Base-by-base conservation (phyloP, 225 moss, liverwort and hornwort genomes). In the Sphagnum contortum region DNA sequence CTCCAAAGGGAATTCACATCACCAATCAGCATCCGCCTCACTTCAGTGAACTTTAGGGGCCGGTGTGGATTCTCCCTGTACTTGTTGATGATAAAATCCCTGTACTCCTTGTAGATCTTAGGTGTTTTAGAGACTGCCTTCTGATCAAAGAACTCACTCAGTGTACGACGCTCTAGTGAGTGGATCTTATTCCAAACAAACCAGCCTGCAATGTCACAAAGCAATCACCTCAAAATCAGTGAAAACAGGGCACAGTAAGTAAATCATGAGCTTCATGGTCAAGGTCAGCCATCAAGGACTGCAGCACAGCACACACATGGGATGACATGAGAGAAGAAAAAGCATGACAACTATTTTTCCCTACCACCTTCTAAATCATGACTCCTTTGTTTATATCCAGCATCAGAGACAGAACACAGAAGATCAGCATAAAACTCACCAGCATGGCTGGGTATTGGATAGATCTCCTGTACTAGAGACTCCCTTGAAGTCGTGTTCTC, bases 1-100 rank as follows among this genome's bases (percentile, higher is more conserved):
- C 95, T 86, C 48, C 92, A 74, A 64, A 92, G 64, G 11, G 92
- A 84, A 80, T 90, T 92, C 48, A 90, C 90, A 65, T 95, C 95
- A 57, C 95, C 95, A 68, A 78, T 87, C 64, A 95, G 86, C 89
- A 95, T 88, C 50, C 89, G 84, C 62, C 91, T 80, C 64, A 95
- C 85, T 81, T 95, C 95, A 59, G 76, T 88, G 57, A 92, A 86
- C 50, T 92, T 90, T 62, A 92, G 64, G 45, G 73, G 69, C 12
- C 82, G 88, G 64, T 85, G 86, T 65, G 76, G 75, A 55, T 90
- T 95, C 75, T 95, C 95, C 71, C 95, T 73, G 73, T 91, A 95
- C 76, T 95, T 95, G 70, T 92, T 92, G 57, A 95, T 95, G 12
- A 95, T 95, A 46, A 88, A 92, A 62, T 90, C 89, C 74, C 95